These are phyloP conservation scores for Symbiodinium natans DNA, from an alignment of 73 alveolate species.

Conservation along the genomic window DNA sequence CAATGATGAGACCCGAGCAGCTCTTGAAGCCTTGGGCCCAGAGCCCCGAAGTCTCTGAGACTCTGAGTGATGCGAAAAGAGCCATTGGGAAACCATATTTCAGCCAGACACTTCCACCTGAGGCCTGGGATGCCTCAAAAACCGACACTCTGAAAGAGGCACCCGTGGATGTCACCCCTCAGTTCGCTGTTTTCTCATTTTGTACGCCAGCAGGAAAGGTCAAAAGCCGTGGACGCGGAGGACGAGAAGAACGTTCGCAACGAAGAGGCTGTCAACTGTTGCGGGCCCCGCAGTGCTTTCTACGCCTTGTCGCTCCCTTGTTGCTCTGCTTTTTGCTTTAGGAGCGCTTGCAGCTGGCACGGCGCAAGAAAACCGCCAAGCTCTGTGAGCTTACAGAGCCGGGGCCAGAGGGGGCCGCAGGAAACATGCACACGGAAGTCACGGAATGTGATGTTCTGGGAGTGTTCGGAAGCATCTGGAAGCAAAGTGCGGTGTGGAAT, in stretches of 20 bases:
- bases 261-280: slow-evolving; percentile 17
- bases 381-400: slow-evolving; percentile 73
- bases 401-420: background rate
- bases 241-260: slow-evolving; percentile 88
- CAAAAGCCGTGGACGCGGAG: slow-evolving; percentile 47
- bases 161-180: background rate
- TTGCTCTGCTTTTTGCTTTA: too few relatives aligned
- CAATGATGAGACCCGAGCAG: slow-evolving; percentile 72
- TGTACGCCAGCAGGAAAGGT: slow-evolving; percentile 19
- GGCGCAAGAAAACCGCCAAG: slow-evolving; percentile 56
- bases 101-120: background rate
- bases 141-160: slow-evolving; percentile 85
- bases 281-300: too few relatives aligned
- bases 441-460: background rate
- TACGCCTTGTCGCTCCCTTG: too few relatives aligned
- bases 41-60: background rate
- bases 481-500: too few relatives aligned
- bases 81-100: too few relatives aligned
- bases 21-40: background rate
- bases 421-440: background rate
- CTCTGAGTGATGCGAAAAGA: too few relatives aligned
- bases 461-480: too few relatives aligned
- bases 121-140: slow-evolving; percentile 71
- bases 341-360: slow-evolving; percentile 88
- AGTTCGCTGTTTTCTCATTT: background rate